Conservation (phyloP, 257 asterid genomes). For the Jacaranda mimosifolia region DNA sequence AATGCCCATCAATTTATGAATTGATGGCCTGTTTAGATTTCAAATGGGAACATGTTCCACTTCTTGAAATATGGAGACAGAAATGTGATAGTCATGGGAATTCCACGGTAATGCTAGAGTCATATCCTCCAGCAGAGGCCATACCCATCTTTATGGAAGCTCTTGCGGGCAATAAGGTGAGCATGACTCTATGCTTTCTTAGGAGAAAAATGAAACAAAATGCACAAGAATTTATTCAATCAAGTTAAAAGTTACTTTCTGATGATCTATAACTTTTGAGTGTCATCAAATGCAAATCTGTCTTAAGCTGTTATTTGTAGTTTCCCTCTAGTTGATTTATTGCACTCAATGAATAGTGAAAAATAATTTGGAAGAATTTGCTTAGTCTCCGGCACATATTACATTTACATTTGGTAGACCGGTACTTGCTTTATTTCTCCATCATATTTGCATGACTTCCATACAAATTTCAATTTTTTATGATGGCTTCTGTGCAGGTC, state of each 20-base stretch:
- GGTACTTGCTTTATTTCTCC: too few species aligned
- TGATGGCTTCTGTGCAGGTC: slow-evolving; percentile 59
- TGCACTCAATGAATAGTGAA: too few species aligned
- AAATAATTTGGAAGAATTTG: too few species aligned
- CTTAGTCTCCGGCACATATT: too few species aligned
- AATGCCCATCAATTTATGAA: slow-evolving; percentile 94
- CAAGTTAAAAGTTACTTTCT: too few species aligned
- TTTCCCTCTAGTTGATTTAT: too few species aligned
- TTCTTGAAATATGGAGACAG: slow-evolving; percentile 89
- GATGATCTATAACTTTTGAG: too few species aligned
- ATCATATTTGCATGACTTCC: neutral
- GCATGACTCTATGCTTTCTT: neutral
- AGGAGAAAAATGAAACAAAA: too few species aligned
- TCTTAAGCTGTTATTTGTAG: too few species aligned
- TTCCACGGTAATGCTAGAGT: slow-evolving; percentile 65
- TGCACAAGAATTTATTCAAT: too few species aligned
- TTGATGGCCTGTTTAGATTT: slow-evolving; percentile 82
- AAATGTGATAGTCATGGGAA: slow-evolving; percentile 59
- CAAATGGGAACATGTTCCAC: slow-evolving; percentile 82
- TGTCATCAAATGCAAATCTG: too few species aligned
- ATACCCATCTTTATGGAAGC: slow-evolving; percentile 70
- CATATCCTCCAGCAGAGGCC: slow-evolving; percentile 71
- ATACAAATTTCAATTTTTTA: slow-evolving; percentile 17
- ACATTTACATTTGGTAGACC: too few species aligned
- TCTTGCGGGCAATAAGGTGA: slow-evolving; percentile 80